phyloP scores from a whole-genome alignment of 164 flowering plant genomes.

The Magnolia kwangsiensis region DNA sequence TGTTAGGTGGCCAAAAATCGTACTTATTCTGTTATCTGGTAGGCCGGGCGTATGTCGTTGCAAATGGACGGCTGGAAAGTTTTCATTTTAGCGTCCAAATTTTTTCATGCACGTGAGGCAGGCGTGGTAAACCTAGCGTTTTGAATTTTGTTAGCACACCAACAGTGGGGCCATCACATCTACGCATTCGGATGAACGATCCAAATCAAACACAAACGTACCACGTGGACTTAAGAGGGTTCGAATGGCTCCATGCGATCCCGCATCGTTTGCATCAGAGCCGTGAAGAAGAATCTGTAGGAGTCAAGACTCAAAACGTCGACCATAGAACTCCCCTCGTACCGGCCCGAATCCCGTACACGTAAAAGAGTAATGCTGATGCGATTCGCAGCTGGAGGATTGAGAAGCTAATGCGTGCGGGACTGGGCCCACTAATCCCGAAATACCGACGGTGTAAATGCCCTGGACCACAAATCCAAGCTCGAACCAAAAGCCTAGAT shows the following conservation, averaged over 20 bases:
- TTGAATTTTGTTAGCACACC: too few relatives aligned
- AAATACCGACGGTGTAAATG: not conserved
- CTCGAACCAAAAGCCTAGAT: too few relatives aligned
- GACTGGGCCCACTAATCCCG: not conserved
- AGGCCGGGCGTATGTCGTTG: too few relatives aligned
- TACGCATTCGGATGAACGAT: too few relatives aligned
- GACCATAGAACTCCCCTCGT: not conserved
- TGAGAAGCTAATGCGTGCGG: not conserved
- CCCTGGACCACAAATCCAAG: not conserved
- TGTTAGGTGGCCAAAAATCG: too few relatives aligned
- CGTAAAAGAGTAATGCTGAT: not conserved
- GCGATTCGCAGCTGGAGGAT: not conserved
- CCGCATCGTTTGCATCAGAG: not conserved
- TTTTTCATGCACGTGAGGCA: too few relatives aligned
- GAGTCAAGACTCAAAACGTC: not conserved
- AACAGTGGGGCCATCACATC: too few relatives aligned
- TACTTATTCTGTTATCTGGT: too few relatives aligned
- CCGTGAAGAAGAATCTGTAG: not conserved
- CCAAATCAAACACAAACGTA: too few relatives aligned
- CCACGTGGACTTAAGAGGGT: not conserved
- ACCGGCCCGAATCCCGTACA: not conserved
- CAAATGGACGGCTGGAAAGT: too few relatives aligned
- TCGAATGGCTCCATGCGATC: not conserved
- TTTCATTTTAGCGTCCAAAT: too few relatives aligned
- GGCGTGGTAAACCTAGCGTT: too few relatives aligned